Evolutionary conservation across 1,139 yeast genomes (phyloP).

Genomic region (Lizanozyma gosingica): DNA sequence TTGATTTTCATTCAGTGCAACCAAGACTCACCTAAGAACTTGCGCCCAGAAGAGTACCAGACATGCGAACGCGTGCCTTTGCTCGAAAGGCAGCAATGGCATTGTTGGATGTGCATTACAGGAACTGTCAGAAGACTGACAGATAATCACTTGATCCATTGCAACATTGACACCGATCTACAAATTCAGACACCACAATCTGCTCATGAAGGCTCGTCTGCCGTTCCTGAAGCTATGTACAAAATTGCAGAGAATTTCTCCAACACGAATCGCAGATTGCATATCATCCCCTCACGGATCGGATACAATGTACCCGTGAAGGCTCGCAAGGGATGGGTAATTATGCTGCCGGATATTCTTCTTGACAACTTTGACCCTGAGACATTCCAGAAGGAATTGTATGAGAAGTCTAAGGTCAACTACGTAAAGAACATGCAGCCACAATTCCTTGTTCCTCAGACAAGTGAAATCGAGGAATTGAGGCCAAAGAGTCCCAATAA

Average conservation of each 20-base stretch:
- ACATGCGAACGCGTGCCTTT: conserved; percentile 13
- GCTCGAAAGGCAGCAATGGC: conserved; percentile 63
- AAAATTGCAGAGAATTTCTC: conserved; percentile 85
- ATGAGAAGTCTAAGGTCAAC: conserved; percentile 22
- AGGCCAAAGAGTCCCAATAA: conserved; percentile 75
- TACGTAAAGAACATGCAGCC: conserved; percentile 16
- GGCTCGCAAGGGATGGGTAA: conserved; percentile 84
- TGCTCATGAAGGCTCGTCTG: conserved; percentile 2
- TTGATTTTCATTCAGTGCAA: conserved; percentile 60
- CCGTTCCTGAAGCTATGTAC: conserved; percentile 67
- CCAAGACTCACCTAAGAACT: conserved; percentile 47
- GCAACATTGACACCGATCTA: conserved; percentile 86
- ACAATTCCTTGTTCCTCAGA: conserved; percentile 50
- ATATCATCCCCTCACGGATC: conserved; percentile 66
- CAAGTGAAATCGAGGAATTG: conserved; percentile 63
- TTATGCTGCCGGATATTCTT: conserved; percentile 75
- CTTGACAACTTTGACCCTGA: conserved; percentile 52
- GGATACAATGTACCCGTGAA: conserved; percentile 58
- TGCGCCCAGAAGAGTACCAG: conserved; percentile 12
- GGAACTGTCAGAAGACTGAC: conserved; percentile 85
- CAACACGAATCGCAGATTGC: conserved; percentile 71
- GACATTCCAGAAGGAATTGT: conserved; percentile 25
- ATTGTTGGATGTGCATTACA: conserved; percentile 95
- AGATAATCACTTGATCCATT: conserved; percentile 78
- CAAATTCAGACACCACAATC: conserved; percentile 39